Percentiles rank a stretch among this genome's conserved stretches.
Conservation (phyloP, 2,329 filamentous ascomycete genomes). For the Trichoderma oligosporum region DNA sequence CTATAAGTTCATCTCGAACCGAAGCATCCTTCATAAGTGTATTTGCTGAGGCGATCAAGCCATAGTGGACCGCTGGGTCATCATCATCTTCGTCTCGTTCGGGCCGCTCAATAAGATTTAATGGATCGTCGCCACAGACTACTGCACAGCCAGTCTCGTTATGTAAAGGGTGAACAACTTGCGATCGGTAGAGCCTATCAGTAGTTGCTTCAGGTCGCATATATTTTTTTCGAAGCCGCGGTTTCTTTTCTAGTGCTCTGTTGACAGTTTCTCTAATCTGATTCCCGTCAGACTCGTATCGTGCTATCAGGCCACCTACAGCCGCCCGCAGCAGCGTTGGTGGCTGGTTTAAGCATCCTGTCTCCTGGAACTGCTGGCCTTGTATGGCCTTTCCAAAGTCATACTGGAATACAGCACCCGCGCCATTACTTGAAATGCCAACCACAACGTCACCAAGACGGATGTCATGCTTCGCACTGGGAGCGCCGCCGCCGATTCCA, state of each 20-base stretch:
- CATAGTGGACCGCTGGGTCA: constrained; percentile 24
- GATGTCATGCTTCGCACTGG: constrained; percentile 33
- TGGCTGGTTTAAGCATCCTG: constrained; percentile 22
- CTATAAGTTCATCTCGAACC: constrained; percentile 26
- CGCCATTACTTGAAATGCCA: background rate
- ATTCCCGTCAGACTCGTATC: constrained; percentile 19
- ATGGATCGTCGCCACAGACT: background rate
- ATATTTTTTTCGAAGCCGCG: constrained; percentile 19
- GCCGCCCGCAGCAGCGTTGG: constrained; percentile 19
- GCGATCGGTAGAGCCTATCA: constrained; percentile 15
- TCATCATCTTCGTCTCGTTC: constrained; percentile 5
- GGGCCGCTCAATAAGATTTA: background rate
- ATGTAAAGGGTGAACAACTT: constrained; percentile 9
- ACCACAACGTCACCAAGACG: constrained; percentile 29
- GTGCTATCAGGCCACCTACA: constrained; percentile 4
- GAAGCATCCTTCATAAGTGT: constrained; percentile 24
- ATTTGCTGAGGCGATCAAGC: constrained; percentile 19
- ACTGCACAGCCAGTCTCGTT: constrained; percentile 15
- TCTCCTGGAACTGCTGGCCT: constrained; percentile 18
- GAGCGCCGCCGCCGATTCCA: constrained; percentile 30
- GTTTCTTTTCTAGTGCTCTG: background rate
- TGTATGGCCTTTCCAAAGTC: constrained; percentile 27
- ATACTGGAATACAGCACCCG: constrained; percentile 26
- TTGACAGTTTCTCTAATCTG: constrained; percentile 13
- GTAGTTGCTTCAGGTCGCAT: background rate